Evolutionary conservation across 106 monocot genomes (phyloP).

Genomic region (Dendrobium chrysotoxum): DNA sequence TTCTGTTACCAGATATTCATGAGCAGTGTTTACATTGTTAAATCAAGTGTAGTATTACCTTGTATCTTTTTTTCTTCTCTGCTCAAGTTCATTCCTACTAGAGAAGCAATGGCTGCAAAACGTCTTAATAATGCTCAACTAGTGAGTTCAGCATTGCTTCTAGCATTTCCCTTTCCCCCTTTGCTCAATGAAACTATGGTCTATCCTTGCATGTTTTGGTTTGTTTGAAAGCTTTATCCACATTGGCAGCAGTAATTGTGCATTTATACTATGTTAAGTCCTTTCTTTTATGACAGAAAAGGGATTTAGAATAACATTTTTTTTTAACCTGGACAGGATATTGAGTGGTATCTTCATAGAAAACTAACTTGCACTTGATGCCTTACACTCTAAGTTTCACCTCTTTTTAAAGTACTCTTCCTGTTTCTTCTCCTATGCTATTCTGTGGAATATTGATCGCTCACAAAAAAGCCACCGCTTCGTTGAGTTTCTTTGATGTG

Average conservation of each 20-base stretch:
- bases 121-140: conserved; percentile 59
- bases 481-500: too few relatives aligned
- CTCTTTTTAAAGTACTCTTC: background rate
- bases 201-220: background rate
- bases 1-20: too few relatives aligned
- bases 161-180: background rate
- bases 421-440: background rate
- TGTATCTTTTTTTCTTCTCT: too few relatives aligned
- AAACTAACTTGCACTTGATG: background rate
- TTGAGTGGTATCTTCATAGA: background rate
- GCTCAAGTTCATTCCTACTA: too few relatives aligned
- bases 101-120: conserved; percentile 67
- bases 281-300: background rate
- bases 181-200: background rate
- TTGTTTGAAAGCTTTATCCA: background rate
- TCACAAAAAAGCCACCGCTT: too few relatives aligned
- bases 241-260: background rate
- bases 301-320: background rate
- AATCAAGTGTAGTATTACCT: too few relatives aligned
- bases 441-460: background rate
- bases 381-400: background rate
- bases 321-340: background rate
- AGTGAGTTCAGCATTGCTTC: conserved; percentile 28
- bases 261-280: background rate
- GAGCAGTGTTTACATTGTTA: too few relatives aligned